Evolutionary conservation across 768 basidiomycete genomes (phyloP).

Genomic region (Termitomyces titanicus): DNA sequence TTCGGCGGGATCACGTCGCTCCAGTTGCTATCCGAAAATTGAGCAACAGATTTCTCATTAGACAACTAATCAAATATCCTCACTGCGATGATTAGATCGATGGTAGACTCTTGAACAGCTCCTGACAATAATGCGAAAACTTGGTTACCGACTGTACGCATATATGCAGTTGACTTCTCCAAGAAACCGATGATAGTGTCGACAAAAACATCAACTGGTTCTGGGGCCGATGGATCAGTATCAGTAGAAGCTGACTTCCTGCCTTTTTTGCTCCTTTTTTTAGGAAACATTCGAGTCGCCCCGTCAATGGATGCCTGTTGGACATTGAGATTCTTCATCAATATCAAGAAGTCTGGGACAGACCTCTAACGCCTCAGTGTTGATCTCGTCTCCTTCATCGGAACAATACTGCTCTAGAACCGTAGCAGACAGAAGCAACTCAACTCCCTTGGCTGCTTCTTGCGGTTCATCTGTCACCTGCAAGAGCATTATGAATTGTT

Average conservation of each 20-base stretch:
- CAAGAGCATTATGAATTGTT: not conserved
- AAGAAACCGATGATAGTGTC: slow-evolving; percentile 90
- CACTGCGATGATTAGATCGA: slow-evolving; percentile 81
- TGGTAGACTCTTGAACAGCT: slow-evolving; percentile 60
- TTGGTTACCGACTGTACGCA: slow-evolving; percentile 76
- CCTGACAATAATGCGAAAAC: slow-evolving; percentile 73
- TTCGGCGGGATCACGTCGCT: slow-evolving; percentile 60
- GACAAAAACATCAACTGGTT: slow-evolving; percentile 80
- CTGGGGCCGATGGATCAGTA: slow-evolving; percentile 36
- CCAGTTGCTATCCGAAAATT: slow-evolving; percentile 67
- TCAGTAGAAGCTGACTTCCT: slow-evolving; percentile 31
- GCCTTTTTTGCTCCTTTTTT: slow-evolving; percentile 36
- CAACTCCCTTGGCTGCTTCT: slow-evolving; percentile 64
- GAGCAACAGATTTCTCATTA: not conserved
- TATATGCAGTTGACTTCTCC: slow-evolving; percentile 77
- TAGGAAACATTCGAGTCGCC: slow-evolving; percentile 49
- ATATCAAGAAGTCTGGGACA: slow-evolving; percentile 1
- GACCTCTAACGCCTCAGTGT: slow-evolving; percentile 64
- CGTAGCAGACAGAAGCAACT: slow-evolving; percentile 67
- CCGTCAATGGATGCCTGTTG: slow-evolving; percentile 59
- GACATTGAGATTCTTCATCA: not conserved
- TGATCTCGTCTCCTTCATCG: slow-evolving; percentile 47
- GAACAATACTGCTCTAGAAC: slow-evolving; percentile 72
- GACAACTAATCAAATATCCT: slow-evolving; percentile 27
- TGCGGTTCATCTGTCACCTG: slow-evolving; percentile 33